Base-by-base conservation (phyloP, 345 rosid species). In the Carallia pectinifolia region DNA sequence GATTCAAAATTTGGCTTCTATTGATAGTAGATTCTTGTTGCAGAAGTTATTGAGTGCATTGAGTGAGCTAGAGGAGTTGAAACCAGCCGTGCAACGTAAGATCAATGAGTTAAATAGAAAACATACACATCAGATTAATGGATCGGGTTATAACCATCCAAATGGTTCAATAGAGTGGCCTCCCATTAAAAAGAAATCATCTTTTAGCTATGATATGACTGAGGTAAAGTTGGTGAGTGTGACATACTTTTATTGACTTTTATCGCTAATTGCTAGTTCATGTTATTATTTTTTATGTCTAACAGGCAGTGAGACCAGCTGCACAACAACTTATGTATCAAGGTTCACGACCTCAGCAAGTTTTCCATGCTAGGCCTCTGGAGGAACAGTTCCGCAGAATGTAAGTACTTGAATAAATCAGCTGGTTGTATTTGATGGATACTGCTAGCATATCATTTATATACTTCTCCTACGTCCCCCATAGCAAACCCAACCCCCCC, bases 1-100 rank as follows among this genome's bases (percentile, higher is more conserved):
- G 19, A 58, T 52, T 60, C 69, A 66, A 65, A 65, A 75, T 78
- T 65, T 76, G 72, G 40, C 47, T 61, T 37, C 62, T 36, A 47
- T 75, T 71, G 62, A 58, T 71, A 39, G 64, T 30, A 7, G 36
- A 44, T 69, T 73, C 27, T 71, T 81, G 30, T 56, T 90, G 71
- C 71, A 95, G 97, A 89, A 78, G 84, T 55, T 90, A 52, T 58
- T 84, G 69, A 83, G 67, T 81, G 92, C 91, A 50, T 47, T 95
- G 90, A 67, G 62, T 37, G 99, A 95, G 87, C 85, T 95, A 72
- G 97, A 95, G 84, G 70, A 82, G 65, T 81, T 90, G 88, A 85
- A 95, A 88, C 97, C 97, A 58, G 81, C 73, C 53, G 99, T 92
- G 63, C 89, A 56, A 75, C 84, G 83, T 73, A 86, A 83, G 82